Percentiles rank a stretch among this genome's conserved stretches.
These are phyloP conservation scores for Crucibulum cyathiforme DNA, from an alignment of 1,284 basidiomycete species.

Conservation along the genomic window DNA sequence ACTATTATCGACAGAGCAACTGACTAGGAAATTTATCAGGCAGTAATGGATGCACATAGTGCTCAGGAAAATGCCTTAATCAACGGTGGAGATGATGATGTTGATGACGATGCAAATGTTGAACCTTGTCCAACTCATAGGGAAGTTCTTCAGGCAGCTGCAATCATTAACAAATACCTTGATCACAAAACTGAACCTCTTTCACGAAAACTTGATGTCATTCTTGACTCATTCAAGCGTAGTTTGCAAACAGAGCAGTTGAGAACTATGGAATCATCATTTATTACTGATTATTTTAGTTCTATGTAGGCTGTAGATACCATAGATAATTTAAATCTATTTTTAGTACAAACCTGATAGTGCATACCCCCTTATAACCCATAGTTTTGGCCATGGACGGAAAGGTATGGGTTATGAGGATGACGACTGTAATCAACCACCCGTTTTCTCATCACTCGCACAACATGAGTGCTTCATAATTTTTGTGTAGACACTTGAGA, in stretches of 20 bases:
- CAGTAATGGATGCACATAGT: not conserved
- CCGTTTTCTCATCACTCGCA: no score
- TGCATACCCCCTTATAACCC: no score
- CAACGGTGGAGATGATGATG: not conserved
- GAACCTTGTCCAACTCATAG: not conserved
- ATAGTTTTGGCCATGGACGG: no score
- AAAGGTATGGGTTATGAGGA: no score
- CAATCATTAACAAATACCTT: not conserved
- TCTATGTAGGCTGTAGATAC: no score
- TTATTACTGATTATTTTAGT: no score
- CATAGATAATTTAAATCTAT: no score
- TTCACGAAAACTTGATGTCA: not conserved
- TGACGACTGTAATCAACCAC: no score
- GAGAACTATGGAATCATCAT: not conserved
- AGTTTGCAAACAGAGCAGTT: not conserved
- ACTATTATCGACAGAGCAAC: not conserved
- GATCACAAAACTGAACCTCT: not conserved
- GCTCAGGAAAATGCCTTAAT: not conserved
- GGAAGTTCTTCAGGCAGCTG: conserved; percentile 1
- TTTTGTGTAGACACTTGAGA: no score
- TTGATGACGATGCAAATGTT: not conserved
- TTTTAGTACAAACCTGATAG: no score
- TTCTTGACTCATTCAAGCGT: not conserved
- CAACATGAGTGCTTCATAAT: no score
- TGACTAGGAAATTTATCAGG: not conserved